These are phyloP conservation scores for Lentinula edodes DNA, from an alignment of 768 basidiomycete genomes.

Conservation along the genomic window DNA sequence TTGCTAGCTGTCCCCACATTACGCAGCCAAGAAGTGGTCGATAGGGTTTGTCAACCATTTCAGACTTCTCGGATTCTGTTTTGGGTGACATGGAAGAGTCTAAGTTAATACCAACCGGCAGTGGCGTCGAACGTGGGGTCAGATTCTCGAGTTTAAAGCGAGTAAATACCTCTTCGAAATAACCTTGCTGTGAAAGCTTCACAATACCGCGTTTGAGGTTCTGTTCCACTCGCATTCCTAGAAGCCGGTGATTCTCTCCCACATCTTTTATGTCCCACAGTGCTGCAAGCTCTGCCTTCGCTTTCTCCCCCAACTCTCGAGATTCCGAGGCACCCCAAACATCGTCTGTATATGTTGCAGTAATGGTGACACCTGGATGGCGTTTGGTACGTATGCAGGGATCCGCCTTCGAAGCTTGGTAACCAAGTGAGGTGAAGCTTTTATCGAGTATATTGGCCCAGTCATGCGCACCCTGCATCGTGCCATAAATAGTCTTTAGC, in stretches of 20 bases:
- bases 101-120: neutral
- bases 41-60: too few species aligned
- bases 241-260: neutral
- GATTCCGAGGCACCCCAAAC: slow-evolving; percentile 8
- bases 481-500: neutral
- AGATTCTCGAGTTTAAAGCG: neutral
- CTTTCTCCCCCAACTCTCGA: neutral
- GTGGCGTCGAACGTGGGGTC: neutral
- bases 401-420: slow-evolving; percentile 10
- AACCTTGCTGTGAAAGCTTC: neutral
- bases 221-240: neutral
- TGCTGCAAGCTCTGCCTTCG: slow-evolving; percentile 9
- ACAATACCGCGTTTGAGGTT: neutral
- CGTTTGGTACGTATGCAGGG: slow-evolving; percentile 10
- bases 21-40: too few species aligned
- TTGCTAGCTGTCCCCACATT: neutral
- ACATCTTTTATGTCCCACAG: neutral
- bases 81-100: too few species aligned
- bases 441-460: neutral
- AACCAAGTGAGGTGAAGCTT: slow-evolving; percentile 9
- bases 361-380: slow-evolving; percentile 11
- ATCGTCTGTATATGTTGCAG: slow-evolving; percentile 13
- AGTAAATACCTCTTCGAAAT: neutral
- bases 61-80: too few species aligned
- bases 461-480: neutral